Conservation (phyloP, 495 filamentous ascomycete genomes). For the Aspergillus mulundensis region DNA sequence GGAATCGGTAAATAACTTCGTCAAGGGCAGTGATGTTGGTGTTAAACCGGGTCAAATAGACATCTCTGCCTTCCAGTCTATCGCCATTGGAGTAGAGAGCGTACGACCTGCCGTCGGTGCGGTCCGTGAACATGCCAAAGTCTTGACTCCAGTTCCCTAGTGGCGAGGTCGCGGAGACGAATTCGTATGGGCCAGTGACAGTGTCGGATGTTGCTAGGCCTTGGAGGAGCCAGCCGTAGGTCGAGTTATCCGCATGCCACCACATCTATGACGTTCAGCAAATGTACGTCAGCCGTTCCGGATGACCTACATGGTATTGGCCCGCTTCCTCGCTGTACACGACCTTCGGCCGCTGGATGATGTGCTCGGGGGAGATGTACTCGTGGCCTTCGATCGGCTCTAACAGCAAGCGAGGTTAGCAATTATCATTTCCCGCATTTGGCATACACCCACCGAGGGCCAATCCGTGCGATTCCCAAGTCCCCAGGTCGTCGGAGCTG, state of each 20-base stretch:
- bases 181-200: constrained; percentile 20
- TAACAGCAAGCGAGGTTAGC: not conserved
- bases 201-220: constrained; percentile 22
- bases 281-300: too few species aligned
- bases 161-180: constrained; percentile 24
- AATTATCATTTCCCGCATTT: not conserved
- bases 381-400: constrained; percentile 22
- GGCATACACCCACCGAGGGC: constrained; percentile 16
- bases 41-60: constrained; percentile 22
- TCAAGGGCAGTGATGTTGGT: constrained; percentile 19
- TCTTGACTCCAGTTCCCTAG: constrained; percentile 31
- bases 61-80: constrained; percentile 20
- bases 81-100: constrained; percentile 28
- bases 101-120: constrained; percentile 21
- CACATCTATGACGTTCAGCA: constrained; percentile 16
- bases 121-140: constrained; percentile 26
- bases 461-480: constrained; percentile 20
- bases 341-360: constrained; percentile 29
- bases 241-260: constrained; percentile 30
- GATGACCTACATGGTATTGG: constrained; percentile 21
- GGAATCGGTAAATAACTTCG: constrained; percentile 19
- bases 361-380: constrained; percentile 20
- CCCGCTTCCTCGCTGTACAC: constrained; percentile 22
- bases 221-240: constrained; percentile 24
- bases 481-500: constrained; percentile 24